phyloP scores from a whole-genome alignment of 2,329 filamentous ascomycete species.

The Fusarium buharicum region DNA sequence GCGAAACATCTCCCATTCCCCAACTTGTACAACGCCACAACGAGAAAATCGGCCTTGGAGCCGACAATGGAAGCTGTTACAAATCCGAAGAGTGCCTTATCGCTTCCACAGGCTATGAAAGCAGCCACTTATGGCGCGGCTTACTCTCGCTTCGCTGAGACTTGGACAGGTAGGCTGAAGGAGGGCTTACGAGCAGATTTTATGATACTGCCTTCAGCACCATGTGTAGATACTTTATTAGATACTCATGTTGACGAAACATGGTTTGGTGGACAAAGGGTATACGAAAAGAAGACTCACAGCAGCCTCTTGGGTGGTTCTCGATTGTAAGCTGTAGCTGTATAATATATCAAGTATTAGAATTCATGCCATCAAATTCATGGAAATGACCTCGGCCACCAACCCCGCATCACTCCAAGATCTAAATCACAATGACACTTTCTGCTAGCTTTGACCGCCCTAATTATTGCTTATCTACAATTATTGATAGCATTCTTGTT shows the following conservation, averaged over 20 bases:
- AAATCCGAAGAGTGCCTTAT: slow-evolving; percentile 64
- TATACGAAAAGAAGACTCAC: neutral
- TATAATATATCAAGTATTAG: no score
- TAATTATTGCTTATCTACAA: neutral
- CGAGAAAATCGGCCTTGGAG: slow-evolving; percentile 64
- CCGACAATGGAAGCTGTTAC: slow-evolving; percentile 55
- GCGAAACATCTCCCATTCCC: slow-evolving; percentile 64
- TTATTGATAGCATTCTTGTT: no score
- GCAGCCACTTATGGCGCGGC: slow-evolving; percentile 67
- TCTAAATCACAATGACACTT: neutral
- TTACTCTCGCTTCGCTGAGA: slow-evolving; percentile 68
- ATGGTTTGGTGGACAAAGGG: slow-evolving; percentile 18
- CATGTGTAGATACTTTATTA: slow-evolving; percentile 8
- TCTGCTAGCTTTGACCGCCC: slow-evolving; percentile 21
- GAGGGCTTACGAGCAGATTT: slow-evolving; percentile 68
- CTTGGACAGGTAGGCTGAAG: slow-evolving; percentile 62
- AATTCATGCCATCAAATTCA: no score
- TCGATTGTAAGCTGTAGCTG: neutral
- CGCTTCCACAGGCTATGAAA: slow-evolving; percentile 62
- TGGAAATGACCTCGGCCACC: neutral
- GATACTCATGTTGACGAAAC: slow-evolving; percentile 27
- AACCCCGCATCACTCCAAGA: neutral
- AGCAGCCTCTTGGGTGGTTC: no score
- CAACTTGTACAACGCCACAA: slow-evolving; percentile 70
- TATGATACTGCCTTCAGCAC: slow-evolving; percentile 46